Conservation (phyloP, 805 yeast genomes). For the Barnettozyma siamensis region DNA sequence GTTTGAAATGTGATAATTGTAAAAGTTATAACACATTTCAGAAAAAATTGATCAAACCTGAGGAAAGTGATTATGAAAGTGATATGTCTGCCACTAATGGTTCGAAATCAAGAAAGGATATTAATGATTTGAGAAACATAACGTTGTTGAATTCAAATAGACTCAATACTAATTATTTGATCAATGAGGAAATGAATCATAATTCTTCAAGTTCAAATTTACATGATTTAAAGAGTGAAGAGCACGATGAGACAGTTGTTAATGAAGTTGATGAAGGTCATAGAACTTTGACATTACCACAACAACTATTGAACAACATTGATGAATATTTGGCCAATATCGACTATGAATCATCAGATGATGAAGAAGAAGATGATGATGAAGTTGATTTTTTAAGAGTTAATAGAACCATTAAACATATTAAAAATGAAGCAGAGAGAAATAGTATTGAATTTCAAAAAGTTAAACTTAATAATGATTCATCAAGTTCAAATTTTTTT, state of each 20-base stretch:
- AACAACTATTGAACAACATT: slow-evolving; percentile 24
- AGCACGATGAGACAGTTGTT: neutral
- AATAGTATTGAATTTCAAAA: slow-evolving; percentile 10
- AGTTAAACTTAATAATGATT: slow-evolving; percentile 1
- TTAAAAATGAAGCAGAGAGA: slow-evolving; percentile 1
- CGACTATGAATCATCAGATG: slow-evolving; percentile 13
- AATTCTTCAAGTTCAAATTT: neutral
- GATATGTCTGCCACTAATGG: slow-evolving; percentile 21
- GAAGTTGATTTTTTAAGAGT: slow-evolving; percentile 20
- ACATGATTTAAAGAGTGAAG: neutral
- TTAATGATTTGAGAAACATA: slow-evolving; percentile 18
- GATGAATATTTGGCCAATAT: slow-evolving; percentile 23
- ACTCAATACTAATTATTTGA: slow-evolving; percentile 22
- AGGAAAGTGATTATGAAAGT: slow-evolving; percentile 35
- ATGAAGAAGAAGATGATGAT: slow-evolving; percentile 20
- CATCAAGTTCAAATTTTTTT: slow-evolving; percentile 9
- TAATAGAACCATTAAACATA: slow-evolving; percentile 15
- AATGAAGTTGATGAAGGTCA: slow-evolving; percentile 3
- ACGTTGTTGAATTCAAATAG: slow-evolving; percentile 18
- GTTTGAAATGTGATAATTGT: slow-evolving; percentile 83
- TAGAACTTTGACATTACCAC: slow-evolving; percentile 22
- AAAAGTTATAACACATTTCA: slow-evolving; percentile 83
- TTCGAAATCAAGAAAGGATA: slow-evolving; percentile 9
- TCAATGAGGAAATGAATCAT: slow-evolving; percentile 16
- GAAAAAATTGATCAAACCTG: slow-evolving; percentile 62